Evolutionary conservation across 352 stramenopile species (phyloP), one percentile per base, ranked within the genome.

Genomic region (Phytophthora sojae): DNA sequence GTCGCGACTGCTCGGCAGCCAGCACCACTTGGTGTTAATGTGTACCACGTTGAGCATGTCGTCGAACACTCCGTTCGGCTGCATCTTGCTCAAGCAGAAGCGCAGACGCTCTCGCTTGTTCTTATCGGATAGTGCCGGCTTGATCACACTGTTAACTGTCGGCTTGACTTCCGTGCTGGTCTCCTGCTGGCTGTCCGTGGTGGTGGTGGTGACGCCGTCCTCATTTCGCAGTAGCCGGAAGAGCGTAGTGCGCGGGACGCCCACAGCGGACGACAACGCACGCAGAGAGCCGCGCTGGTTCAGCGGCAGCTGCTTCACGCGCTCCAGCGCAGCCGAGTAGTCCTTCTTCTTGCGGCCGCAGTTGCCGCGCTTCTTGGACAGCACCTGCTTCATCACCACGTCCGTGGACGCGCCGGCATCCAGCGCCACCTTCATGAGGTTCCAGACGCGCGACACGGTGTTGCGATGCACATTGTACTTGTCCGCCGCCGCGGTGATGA

Each of bases 271-370:
- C 11, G 74, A 79, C 7, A 85, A 49, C 14, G 77, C 75, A 42
- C 77, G 68, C 15, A 85, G 44, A 4, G 71, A 82, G 11, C 72
- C 64, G 19, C 75, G 75, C 57, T 81, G 75, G 53, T 69, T 77
- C 49, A 80, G 57, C 11, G 77, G 77, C 5, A 84, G 64, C 64
- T 81, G 58, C 39, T 81, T 84, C 6, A 81, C 60, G 23, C 58
- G 71, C 50, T 77, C 76, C 47, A 83, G 32, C 1, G 64, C 73
- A 4, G 63, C 73, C 37, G 76, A 76, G 55, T 83, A 81, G 54
- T 83, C 76, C 35, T 83, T 83, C 64, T 79, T 81, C 53, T 81
- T 81, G 26, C 73, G 70, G 32, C 76, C 76, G 15, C 70, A 83
- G 35, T 83, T 83, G 15, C 73, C 73, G 35, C 76, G 76, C 30